Conservation (phyloP, 1,139 yeast species). For the Taphrina communis region DNA sequence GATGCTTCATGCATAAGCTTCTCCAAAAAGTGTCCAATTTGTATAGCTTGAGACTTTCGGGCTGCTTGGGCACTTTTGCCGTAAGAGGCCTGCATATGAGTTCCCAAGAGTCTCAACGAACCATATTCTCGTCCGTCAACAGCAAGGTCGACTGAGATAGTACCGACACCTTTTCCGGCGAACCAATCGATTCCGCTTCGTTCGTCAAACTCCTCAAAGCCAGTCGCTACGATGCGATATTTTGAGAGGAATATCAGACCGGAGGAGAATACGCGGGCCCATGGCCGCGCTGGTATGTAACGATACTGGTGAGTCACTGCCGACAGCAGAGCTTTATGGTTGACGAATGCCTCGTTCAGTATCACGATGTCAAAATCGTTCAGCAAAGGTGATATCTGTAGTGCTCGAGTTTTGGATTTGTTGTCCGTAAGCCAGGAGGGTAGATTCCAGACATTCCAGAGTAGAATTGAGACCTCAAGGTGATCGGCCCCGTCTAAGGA, state of each 20-base stretch:
- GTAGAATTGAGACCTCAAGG: constrained; percentile 7
- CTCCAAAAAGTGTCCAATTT: background rate
- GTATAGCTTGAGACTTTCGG: constrained; percentile 23
- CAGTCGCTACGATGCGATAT: background rate
- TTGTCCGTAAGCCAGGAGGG: constrained; percentile 32
- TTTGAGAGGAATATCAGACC: constrained; percentile 24
- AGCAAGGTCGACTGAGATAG: background rate
- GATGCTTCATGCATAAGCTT: background rate
- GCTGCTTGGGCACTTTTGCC: constrained; percentile 26
- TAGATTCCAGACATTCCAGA: constrained; percentile 36
- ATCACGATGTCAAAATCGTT: constrained; percentile 25
- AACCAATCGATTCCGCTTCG: constrained; percentile 25
- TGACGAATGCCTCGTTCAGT: constrained; percentile 32
- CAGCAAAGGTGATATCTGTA: constrained; percentile 26
- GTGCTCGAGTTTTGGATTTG: constrained; percentile 26
- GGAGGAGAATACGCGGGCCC: constrained; percentile 17
- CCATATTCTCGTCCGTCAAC: background rate
- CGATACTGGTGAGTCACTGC: constrained; percentile 5
- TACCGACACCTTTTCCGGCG: constrained; percentile 30
- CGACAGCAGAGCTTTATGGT: constrained; percentile 20
- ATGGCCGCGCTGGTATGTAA: constrained; percentile 4
- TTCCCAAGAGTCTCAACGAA: constrained; percentile 1
- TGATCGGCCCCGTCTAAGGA: no score
- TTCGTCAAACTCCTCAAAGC: background rate
- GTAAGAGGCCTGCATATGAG: constrained; percentile 33